phyloP scores from a whole-genome alignment of 2,329 filamentous ascomycete genomes.

The Fusarium sp. region DNA sequence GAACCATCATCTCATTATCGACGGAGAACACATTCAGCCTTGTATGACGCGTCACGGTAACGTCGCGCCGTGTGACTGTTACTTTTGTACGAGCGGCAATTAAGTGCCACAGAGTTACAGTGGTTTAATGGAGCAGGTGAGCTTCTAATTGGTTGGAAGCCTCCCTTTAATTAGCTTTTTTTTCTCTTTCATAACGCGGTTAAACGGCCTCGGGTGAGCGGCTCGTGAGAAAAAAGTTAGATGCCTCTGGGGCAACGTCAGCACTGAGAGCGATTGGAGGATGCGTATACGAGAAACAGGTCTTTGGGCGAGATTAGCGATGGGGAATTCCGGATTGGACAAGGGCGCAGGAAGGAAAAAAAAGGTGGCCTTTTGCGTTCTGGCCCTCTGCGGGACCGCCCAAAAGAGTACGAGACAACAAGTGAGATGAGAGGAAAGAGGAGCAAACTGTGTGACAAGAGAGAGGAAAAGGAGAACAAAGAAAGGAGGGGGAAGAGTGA shows the following conservation, averaged over 20 bases:
- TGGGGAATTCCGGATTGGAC: not conserved
- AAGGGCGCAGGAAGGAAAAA: not conserved
- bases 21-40: constrained; percentile 7
- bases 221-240: constrained; percentile 5
- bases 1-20: not conserved
- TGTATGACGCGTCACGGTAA: constrained; percentile 13
- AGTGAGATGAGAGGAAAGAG: not conserved
- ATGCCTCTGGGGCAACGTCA: not conserved
- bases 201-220: constrained; percentile 20
- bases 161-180: not conserved
- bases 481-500: not conserved
- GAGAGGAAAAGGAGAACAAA: not conserved
- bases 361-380: not conserved
- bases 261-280: not conserved
- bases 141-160: not conserved
- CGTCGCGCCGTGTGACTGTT: not conserved
- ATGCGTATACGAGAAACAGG: constrained; percentile 8
- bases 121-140: not conserved
- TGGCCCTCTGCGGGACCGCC: not conserved
- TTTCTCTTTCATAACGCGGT: not conserved
- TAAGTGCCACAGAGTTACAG: not conserved
- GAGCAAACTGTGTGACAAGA: no score
- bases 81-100: not conserved
- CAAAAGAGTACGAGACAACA: not conserved
- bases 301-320: not conserved